Conservation (phyloP, 257 asterid species). For the Solanum neorickii region DNA sequence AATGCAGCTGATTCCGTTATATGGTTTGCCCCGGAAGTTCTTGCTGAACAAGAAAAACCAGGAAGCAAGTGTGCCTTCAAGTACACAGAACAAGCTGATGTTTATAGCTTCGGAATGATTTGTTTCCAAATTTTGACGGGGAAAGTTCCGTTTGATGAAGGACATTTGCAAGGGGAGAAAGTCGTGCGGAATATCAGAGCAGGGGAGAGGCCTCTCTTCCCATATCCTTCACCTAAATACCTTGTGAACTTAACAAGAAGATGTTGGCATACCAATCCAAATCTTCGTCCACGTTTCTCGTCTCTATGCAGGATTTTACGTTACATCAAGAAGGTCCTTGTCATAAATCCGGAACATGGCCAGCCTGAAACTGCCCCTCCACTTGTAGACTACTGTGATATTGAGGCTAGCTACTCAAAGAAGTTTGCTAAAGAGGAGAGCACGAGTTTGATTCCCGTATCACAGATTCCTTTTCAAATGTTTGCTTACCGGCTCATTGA, state of each 20-base stretch:
- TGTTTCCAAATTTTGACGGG: conserved; percentile 74
- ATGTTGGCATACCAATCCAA: conserved; percentile 76
- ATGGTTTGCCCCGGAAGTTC: conserved; percentile 82
- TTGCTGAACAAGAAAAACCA: conserved; percentile 45
- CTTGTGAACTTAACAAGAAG: conserved; percentile 50
- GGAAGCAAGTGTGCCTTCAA: conserved; percentile 13
- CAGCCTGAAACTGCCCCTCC: conserved; percentile 76
- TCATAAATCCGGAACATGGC: conserved; percentile 75
- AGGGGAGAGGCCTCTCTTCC: conserved; percentile 86
- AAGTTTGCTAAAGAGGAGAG: conserved; percentile 25
- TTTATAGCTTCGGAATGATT: conserved; percentile 82
- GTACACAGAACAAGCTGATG: conserved; percentile 65
- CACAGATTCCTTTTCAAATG: conserved; percentile 71
- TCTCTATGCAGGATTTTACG: conserved; percentile 64
- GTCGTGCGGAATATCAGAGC: conserved; percentile 60
- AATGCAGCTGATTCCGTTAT: conserved; percentile 38
- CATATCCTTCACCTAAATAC: conserved; percentile 67
- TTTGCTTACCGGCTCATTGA: conserved; percentile 47
- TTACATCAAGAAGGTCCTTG: conserved; percentile 58
- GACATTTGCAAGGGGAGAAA: conserved; percentile 76
- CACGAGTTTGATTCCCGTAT: conserved; percentile 20
- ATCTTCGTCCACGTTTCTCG: conserved; percentile 56
- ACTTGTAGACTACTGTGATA: conserved; percentile 67
- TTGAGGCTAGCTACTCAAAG: conserved; percentile 45
- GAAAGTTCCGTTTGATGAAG: conserved; percentile 66